Percentiles rank a stretch among this genome's conserved stretches.
Evolutionary conservation across 768 basidiomycete genomes (phyloP).

Genomic region (Lentinula detonsa): DNA sequence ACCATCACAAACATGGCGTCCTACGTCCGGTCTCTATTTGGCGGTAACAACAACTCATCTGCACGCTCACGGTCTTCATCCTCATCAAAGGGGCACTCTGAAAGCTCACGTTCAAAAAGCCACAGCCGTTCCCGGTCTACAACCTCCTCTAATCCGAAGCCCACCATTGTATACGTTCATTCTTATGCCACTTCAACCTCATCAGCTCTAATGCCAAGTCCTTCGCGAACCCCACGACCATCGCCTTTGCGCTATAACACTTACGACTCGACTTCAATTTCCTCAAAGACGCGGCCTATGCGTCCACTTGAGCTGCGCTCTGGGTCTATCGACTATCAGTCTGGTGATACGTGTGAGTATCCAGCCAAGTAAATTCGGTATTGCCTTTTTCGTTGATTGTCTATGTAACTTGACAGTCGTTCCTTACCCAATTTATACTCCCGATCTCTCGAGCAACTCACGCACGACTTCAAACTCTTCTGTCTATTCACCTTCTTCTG

Average conservation of each 20-base stretch:
- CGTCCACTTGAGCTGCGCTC: slow-evolving; percentile 25
- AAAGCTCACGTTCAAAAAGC: slow-evolving; percentile 27
- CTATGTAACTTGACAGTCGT: not conserved
- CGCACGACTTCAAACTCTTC: slow-evolving; percentile 10
- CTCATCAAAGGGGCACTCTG: slow-evolving; percentile 14
- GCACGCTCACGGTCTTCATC: slow-evolving; percentile 8
- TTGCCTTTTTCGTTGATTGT: not conserved
- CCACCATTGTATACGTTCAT: slow-evolving; percentile 35
- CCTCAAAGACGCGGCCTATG: slow-evolving; percentile 15
- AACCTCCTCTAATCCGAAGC: slow-evolving; percentile 21
- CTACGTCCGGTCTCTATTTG: slow-evolving; percentile 30
- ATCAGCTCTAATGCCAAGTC: slow-evolving; percentile 28
- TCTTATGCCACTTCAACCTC: slow-evolving; percentile 25
- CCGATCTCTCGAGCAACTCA: slow-evolving; percentile 10
- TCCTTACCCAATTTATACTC: slow-evolving; percentile 23
- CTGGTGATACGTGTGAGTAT: slow-evolving; percentile 10
- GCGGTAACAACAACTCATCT: slow-evolving; percentile 3
- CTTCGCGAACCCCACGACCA: slow-evolving; percentile 27
- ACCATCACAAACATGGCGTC: slow-evolving; percentile 33
- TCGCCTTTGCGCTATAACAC: slow-evolving; percentile 36
- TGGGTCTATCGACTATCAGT: slow-evolving; percentile 22
- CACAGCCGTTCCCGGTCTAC: slow-evolving; percentile 37
- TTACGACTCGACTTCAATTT: slow-evolving; percentile 21
- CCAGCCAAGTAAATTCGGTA: not conserved
- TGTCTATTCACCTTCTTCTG: slow-evolving; percentile 5